Conservation (phyloP, 345 rosid genomes). For the Citrus reticulata region DNA sequence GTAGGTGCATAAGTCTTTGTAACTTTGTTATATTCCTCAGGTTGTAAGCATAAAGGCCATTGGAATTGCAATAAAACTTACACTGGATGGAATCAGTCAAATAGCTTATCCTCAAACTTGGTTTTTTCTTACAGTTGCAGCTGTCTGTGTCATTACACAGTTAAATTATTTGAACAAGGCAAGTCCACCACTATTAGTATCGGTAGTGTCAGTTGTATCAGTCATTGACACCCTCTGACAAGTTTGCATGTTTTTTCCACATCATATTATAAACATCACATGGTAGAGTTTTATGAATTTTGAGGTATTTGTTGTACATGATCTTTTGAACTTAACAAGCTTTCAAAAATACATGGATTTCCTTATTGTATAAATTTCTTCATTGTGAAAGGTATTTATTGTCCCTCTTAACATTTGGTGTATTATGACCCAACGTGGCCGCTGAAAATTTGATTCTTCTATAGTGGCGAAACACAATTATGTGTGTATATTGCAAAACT, state of each 20-base stretch:
- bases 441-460: neutral
- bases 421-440: neutral
- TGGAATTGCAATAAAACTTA: constrained; percentile 89
- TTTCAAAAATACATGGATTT: neutral
- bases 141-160: constrained; percentile 76
- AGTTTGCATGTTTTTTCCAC: neutral
- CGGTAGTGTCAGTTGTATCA: neutral
- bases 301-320: neutral
- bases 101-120: constrained; percentile 83
- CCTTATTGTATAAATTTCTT: neutral
- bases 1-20: neutral
- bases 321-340: neutral
- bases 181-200: neutral
- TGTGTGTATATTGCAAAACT: neutral
- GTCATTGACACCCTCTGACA: neutral
- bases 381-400: neutral
- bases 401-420: neutral
- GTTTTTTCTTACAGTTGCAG: constrained; percentile 83
- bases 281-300: neutral
- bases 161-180: constrained; percentile 81
- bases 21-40: constrained; percentile 29
- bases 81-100: constrained; percentile 80
- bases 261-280: neutral
- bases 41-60: constrained; percentile 94
- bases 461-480: neutral